Evolutionary conservation across 495 filamentous ascomycete species (phyloP).

Genomic region (Elaphomyces granulatus): DNA sequence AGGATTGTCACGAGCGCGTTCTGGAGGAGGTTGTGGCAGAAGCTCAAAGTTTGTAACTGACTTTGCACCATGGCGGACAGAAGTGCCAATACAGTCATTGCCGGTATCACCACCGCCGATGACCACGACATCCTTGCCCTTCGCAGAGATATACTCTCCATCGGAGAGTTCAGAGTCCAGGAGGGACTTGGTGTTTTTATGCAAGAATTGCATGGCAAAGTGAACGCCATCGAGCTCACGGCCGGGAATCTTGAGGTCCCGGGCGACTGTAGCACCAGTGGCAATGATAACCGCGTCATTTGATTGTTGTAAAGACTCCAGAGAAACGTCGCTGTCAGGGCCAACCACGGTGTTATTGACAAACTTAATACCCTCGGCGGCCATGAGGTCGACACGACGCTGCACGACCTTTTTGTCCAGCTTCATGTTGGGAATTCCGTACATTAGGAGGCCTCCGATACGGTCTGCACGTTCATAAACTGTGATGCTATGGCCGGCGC

Average conservation of each 20-base stretch:
- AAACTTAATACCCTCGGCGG: conserved; percentile 76
- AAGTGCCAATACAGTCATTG: conserved; percentile 98
- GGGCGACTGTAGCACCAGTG: conserved; percentile 93
- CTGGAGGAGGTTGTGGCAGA: conserved; percentile 82
- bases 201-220: conserved; percentile 97
- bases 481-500: conserved; percentile 77
- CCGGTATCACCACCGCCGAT: conserved; percentile 98
- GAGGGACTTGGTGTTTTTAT: conserved; percentile 96
- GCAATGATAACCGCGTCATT: conserved; percentile 87
- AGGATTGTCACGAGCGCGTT: conserved; percentile 93
- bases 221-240: conserved; percentile 90
- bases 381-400: conserved; percentile 93
- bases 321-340: conserved; percentile 51
- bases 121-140: conserved; percentile 92
- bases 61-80: conserved; percentile 93
- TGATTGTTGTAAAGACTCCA: conserved; percentile 58
- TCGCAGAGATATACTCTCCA: conserved; percentile 86
- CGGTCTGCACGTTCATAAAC: conserved; percentile 96
- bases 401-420: conserved; percentile 97
- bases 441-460: conserved; percentile 89
- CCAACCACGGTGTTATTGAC: conserved; percentile 65
- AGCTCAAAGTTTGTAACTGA: conserved; percentile 97
- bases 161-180: conserved; percentile 85
- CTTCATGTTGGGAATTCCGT: conserved; percentile 99
- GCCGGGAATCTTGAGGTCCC: conserved; percentile 86